phyloP scores from a whole-genome alignment of 2,329 filamentous ascomycete genomes.

The Pseudogymnoascus sp. region DNA sequence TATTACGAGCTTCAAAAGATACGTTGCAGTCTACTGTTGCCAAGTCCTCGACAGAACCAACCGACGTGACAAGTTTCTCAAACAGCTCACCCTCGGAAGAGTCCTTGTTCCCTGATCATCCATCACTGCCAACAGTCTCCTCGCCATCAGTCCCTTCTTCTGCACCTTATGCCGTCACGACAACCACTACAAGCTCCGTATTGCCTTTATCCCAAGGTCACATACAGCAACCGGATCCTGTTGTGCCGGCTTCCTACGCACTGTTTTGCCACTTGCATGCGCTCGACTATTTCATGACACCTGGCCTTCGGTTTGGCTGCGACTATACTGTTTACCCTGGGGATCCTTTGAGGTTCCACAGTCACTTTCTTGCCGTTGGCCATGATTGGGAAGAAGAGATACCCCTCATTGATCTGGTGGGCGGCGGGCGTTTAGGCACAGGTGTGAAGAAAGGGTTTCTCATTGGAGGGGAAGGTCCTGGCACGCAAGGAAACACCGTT shows the following conservation, averaged over 20 bases:
- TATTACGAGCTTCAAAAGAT: conserved; percentile 18
- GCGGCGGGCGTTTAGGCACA: conserved; percentile 80
- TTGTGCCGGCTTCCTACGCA: conserved; percentile 54
- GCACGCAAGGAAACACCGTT: conserved; percentile 38
- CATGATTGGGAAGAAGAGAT: conserved; percentile 85
- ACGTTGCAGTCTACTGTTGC: conserved; percentile 8
- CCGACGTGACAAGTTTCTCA: conserved; percentile 1
- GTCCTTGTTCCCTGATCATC: not conserved
- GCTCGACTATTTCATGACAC: conserved; percentile 78
- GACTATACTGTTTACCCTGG: conserved; percentile 93
- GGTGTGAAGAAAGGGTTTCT: conserved; percentile 95
- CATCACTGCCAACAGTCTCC: not conserved
- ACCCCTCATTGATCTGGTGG: conserved; percentile 75
- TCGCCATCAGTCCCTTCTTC: conserved; percentile 2
- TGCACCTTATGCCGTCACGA: conserved; percentile 33
- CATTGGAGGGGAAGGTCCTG: conserved; percentile 60
- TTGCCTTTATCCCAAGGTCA: conserved; percentile 25
- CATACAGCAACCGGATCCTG: conserved; percentile 27
- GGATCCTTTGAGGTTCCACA: conserved; percentile 90
- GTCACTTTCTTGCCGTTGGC: conserved; percentile 83
- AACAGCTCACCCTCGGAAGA: not conserved
- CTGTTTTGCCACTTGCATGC: conserved; percentile 76
- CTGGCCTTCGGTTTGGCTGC: conserved; percentile 88
- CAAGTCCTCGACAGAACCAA: not conserved
- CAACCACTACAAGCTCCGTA: conserved; percentile 38